Evolutionary conservation across 805 yeast genomes (phyloP), one percentile per base, ranked within the genome.

Genomic region (Hanseniaspora clermontiae): DNA sequence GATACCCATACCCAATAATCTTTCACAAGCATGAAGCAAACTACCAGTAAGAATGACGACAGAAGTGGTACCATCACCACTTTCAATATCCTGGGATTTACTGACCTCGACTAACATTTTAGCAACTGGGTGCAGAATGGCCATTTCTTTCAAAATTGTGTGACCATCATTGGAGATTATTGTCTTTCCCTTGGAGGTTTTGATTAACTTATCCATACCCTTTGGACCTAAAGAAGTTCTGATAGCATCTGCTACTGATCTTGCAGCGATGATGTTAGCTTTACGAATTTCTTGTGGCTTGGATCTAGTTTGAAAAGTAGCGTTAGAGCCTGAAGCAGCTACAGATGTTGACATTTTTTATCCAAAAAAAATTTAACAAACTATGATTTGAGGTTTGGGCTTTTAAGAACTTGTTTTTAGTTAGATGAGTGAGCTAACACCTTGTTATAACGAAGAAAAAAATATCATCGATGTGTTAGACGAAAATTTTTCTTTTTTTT

Each of bases 191-290:
- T 78, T 79, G 51, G 90, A 84, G 19, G 97, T 90, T 72, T 88
- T 88, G 73, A 87, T 88, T 97, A 93, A 91, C 75, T 93, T 93
- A 71, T 93, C 99, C 98, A 93, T 93, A 59, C 99, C 99, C 70
- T 89, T 91, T 57, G 99, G 99, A 20, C 99, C 99, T 59, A 93
- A 74, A 15, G 97, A 84, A 6, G 97, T 90, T 70, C 96, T 79
- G 64, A 89, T 87, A 49, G 96, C 96, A 70, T 89, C 96, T 2
- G 95, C 89, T 29, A 89, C 96, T 6, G 96, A 95, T 64, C 91
- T 77, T 7, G 96, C 97, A 3, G 96, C 96, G 60, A 84, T 76
- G 62, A 90, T 88, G 68, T 89, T 89, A 55, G 90, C 80, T 70
- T 80, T 82, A 60, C 97, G 84, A 54, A 89, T 96, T 71, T 90